These are phyloP conservation scores for Sporothrix pseudoabietina DNA, from an alignment of 2,329 filamentous ascomycete species.

Conservation along the genomic window DNA sequence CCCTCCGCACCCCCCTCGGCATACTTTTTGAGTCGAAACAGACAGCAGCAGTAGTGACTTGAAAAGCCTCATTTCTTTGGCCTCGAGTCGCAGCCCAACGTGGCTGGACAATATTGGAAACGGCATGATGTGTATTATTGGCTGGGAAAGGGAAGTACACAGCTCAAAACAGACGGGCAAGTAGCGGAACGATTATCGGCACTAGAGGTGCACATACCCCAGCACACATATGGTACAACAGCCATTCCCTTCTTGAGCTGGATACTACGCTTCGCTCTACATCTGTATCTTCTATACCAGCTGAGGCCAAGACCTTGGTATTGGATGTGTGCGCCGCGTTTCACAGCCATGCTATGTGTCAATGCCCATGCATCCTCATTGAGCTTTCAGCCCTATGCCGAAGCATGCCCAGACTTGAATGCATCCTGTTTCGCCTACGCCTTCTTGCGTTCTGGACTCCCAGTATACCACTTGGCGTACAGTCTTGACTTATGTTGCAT, in stretches of 20 bases:
- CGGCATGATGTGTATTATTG: not conserved
- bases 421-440: not conserved
- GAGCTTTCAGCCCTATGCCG: conserved; percentile 5
- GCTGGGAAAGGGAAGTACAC: not conserved
- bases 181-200: too few relatives aligned
- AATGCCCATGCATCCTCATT: not conserved
- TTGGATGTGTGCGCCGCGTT: not conserved
- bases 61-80: not conserved
- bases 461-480: not conserved
- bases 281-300: not conserved
- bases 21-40: not conserved
- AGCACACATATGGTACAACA: not conserved
- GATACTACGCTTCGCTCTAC: too few relatives aligned
- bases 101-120: not conserved
- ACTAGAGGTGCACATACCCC: not conserved
- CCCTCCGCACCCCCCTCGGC: not conserved
- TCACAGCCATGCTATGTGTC: not conserved
- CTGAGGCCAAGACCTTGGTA: conserved; percentile 14
- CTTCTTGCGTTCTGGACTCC: not conserved
- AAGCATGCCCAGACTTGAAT: not conserved
- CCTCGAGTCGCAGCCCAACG: not conserved
- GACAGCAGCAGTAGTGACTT: not conserved
- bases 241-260: not conserved
- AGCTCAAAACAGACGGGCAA: not conserved
- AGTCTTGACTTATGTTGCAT: not conserved